Conservation (phyloP, 2,329 filamentous ascomycete species). For the Arthrobotrys megalospora region DNA sequence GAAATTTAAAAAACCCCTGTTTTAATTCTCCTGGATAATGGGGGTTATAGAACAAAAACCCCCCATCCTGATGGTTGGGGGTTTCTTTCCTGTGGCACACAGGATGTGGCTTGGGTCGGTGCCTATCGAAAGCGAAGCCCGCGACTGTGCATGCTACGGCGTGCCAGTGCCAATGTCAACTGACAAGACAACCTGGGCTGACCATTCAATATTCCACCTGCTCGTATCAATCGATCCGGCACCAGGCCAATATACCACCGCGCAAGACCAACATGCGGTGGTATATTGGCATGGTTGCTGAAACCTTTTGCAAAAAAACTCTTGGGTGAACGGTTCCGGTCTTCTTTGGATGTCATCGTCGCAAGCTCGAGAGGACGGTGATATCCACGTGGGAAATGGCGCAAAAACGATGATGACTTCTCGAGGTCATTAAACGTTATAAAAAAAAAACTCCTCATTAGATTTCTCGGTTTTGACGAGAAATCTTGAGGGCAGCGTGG, state of each 20-base stretch:
- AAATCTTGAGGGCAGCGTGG: slow-evolving; percentile 26
- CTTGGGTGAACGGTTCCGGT: neutral
- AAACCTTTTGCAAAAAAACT: neutral
- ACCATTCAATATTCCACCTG: neutral
- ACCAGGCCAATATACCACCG: slow-evolving; percentile 52
- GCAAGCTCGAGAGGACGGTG: slow-evolving; percentile 25
- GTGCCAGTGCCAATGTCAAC: slow-evolving; percentile 15
- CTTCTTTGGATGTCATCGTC: neutral
- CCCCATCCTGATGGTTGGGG: slow-evolving; percentile 42
- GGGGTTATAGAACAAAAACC: neutral
- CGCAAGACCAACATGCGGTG: too few relatives aligned
- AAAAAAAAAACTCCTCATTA: neutral
- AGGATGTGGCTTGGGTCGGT: slow-evolving; percentile 25
- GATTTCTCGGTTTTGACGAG: slow-evolving; percentile 21
- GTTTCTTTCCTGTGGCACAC: slow-evolving; percentile 21
- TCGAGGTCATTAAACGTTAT: too few relatives aligned
- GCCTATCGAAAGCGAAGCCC: slow-evolving; percentile 15
- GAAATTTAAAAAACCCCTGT: slow-evolving; percentile 6
- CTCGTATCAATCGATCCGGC: neutral
- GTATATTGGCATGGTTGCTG: slow-evolving; percentile 1
- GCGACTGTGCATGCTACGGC: slow-evolving; percentile 49
- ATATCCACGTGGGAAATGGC: slow-evolving; percentile 32
- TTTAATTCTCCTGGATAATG: neutral
- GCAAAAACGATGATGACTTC: slow-evolving; percentile 5
- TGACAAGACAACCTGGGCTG: slow-evolving; percentile 1